These are phyloP conservation scores for Naganishia liquefaciens DNA, from an alignment of 1,284 basidiomycete species.

Conservation along the genomic window DNA sequence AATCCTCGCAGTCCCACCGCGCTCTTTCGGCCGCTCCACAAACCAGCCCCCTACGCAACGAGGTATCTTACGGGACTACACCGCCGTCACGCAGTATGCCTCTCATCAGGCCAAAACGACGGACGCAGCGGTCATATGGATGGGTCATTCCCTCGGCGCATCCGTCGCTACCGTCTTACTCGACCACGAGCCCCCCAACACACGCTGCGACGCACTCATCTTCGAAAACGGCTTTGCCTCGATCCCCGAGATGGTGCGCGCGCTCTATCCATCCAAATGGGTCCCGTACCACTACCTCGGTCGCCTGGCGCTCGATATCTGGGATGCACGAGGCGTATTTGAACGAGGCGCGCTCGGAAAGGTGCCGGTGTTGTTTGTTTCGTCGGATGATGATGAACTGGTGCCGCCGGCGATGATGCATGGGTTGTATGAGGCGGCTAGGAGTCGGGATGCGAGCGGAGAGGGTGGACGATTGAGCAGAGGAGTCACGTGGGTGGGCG, in stretches of 20 bases:
- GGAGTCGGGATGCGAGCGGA: background rate
- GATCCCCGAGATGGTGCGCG: constrained; percentile 59
- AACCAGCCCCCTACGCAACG: constrained; percentile 50
- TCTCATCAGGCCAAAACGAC: constrained; percentile 33
- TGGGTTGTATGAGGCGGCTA: constrained; percentile 42
- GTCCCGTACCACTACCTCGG: constrained; percentile 59
- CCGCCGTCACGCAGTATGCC: constrained; percentile 48
- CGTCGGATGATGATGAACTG: constrained; percentile 59
- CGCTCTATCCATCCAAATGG: constrained; percentile 59
- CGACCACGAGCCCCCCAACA: constrained; percentile 29
- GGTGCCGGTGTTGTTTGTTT: constrained; percentile 47
- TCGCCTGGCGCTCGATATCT: constrained; percentile 56
- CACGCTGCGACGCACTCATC: constrained; percentile 51
- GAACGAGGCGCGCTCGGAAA: constrained; percentile 21
- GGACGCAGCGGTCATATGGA: constrained; percentile 51
- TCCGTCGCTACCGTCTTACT: constrained; percentile 56
- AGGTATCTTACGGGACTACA: constrained; percentile 56
- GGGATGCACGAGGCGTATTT: constrained; percentile 56
- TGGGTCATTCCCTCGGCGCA: constrained; percentile 61
- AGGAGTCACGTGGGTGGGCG: constrained; percentile 39
- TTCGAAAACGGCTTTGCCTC: constrained; percentile 61
- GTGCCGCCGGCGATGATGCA: constrained; percentile 57
- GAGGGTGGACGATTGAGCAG: no score
- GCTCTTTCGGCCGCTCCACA: constrained; percentile 57
- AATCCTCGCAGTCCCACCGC: constrained; percentile 54